These are phyloP conservation scores for Malassezia psittaci DNA, from an alignment of 1,284 basidiomycete genomes.

Conservation along the genomic window DNA sequence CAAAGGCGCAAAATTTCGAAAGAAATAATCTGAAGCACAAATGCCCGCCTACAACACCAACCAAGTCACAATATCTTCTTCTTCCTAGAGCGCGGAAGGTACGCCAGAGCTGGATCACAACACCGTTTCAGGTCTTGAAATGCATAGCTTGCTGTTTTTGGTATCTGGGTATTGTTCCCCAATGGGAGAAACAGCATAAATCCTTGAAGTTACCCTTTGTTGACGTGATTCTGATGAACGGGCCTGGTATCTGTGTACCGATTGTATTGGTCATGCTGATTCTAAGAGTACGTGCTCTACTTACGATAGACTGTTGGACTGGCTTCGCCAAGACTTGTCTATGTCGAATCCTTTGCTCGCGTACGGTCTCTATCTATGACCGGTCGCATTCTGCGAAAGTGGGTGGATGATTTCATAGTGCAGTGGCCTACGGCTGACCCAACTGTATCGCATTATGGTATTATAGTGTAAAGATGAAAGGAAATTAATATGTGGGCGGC, in stretches of 20 bases:
- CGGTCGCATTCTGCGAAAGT: slow-evolving; percentile 64
- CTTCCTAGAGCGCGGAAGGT: slow-evolving; percentile 67
- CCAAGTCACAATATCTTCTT: not conserved
- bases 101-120: slow-evolving; percentile 32
- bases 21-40: slow-evolving; percentile 14
- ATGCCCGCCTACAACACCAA: not conserved
- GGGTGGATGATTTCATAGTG: slow-evolving; percentile 66
- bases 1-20: slow-evolving; percentile 65
- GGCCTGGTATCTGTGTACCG: slow-evolving; percentile 84
- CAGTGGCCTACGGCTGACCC: slow-evolving; percentile 44
- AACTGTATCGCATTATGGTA: slow-evolving; percentile 1
- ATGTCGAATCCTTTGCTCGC: slow-evolving; percentile 89
- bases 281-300: slow-evolving; percentile 28
- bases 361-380: slow-evolving; percentile 73
- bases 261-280: slow-evolving; percentile 65
- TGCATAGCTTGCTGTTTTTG: slow-evolving; percentile 25
- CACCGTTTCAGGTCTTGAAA: slow-evolving; percentile 22
- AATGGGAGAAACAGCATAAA: not conserved
- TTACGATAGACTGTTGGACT: slow-evolving; percentile 59
- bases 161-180: slow-evolving; percentile 23
- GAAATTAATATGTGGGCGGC: not conserved
- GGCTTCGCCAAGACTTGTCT: slow-evolving; percentile 65
- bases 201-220: slow-evolving; percentile 50
- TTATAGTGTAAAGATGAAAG: slow-evolving; percentile 2
- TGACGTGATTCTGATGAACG: slow-evolving; percentile 79